phyloP scores from a whole-genome alignment of 2,329 filamentous ascomycete species.

The Fusarium sp. region DNA sequence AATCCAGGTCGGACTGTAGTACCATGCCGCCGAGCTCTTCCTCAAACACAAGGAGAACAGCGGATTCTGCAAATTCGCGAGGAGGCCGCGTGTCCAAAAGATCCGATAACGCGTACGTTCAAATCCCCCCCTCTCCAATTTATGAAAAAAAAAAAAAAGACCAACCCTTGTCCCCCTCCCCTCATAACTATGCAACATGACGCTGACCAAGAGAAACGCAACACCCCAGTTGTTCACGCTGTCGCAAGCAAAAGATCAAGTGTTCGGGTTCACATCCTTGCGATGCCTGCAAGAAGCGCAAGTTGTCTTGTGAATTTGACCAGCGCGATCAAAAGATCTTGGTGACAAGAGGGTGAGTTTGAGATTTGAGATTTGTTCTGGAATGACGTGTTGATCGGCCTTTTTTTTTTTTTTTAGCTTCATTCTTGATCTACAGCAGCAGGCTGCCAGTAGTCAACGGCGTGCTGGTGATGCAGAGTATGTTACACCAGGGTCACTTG shows the following conservation, averaged over 20 bases:
- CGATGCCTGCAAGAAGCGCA: constrained; percentile 49
- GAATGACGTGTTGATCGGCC: background rate
- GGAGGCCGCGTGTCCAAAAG: constrained; percentile 42
- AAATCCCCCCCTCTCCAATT: background rate
- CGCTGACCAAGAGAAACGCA: background rate
- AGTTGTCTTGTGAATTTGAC: constrained; percentile 50
- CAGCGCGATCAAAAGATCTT: constrained; percentile 62
- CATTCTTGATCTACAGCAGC: constrained; percentile 52
- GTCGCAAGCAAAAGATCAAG: constrained; percentile 52
- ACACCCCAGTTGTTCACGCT: constrained; percentile 42
- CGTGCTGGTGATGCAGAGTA: constrained; percentile 28
- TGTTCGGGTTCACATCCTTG: constrained; percentile 50
- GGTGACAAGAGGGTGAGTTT: constrained; percentile 59
- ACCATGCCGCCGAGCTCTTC: constrained; percentile 37
- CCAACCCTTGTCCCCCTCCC: background rate
- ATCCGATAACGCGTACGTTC: constrained; percentile 42
- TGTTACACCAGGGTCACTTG: constrained; percentile 40
- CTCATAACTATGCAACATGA: constrained; percentile 1
- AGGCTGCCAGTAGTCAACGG: constrained; percentile 30
- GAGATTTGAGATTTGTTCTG: constrained; percentile 6
- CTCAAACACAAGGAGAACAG: constrained; percentile 31
- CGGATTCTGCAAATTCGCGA: constrained; percentile 21
- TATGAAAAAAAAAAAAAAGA: background rate
- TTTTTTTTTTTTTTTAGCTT: constrained; percentile 44
- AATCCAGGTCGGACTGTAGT: background rate